These are phyloP conservation scores for Paspalum vaginatum DNA, from an alignment of 176 grass and related monocot genomes.

Conservation along the genomic window DNA sequence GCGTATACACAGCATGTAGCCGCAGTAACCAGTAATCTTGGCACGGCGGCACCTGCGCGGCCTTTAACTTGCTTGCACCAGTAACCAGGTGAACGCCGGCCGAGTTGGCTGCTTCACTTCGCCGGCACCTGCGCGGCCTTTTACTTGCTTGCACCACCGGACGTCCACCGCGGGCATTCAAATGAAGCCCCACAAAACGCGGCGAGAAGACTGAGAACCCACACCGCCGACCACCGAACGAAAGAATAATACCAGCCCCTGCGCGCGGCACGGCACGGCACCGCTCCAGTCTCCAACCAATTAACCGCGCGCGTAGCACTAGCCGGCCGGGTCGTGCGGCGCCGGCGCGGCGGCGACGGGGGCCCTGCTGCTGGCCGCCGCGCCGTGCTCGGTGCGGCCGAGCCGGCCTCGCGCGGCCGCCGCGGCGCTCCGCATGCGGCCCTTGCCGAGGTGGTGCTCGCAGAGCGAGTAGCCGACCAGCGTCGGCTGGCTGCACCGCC, in stretches of 20 bases:
- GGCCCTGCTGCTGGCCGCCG: not conserved
- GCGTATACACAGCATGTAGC: too few relatives aligned
- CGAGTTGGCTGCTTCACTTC: slow-evolving; percentile 10
- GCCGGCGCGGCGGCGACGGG: not conserved
- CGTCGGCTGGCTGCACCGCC: slow-evolving; percentile 84
- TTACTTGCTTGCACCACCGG: too few relatives aligned
- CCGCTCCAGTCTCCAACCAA: too few relatives aligned
- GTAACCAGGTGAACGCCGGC: too few relatives aligned
- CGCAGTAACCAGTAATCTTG: too few relatives aligned
- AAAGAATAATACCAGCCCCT: not conserved
- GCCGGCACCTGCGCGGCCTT: slow-evolving; percentile 33
- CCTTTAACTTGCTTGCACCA: too few relatives aligned
- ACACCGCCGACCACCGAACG: not conserved
- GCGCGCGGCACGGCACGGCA: too few relatives aligned
- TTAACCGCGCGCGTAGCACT: too few relatives aligned
- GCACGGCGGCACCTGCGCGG: slow-evolving; percentile 11
- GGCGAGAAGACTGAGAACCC: not conserved
- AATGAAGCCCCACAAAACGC: slow-evolving; percentile 12
- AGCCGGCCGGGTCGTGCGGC: not conserved
- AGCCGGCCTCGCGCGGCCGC: slow-evolving; percentile 43
- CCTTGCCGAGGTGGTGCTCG: slow-evolving; percentile 93
- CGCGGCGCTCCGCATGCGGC: slow-evolving; percentile 53
- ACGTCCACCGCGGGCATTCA: slow-evolving; percentile 48
- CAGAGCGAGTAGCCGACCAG: slow-evolving; percentile 82
- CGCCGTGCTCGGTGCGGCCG: slow-evolving; percentile 58